Conservation (phyloP, 805 yeast genomes). For the Monosporozyma unispora region DNA sequence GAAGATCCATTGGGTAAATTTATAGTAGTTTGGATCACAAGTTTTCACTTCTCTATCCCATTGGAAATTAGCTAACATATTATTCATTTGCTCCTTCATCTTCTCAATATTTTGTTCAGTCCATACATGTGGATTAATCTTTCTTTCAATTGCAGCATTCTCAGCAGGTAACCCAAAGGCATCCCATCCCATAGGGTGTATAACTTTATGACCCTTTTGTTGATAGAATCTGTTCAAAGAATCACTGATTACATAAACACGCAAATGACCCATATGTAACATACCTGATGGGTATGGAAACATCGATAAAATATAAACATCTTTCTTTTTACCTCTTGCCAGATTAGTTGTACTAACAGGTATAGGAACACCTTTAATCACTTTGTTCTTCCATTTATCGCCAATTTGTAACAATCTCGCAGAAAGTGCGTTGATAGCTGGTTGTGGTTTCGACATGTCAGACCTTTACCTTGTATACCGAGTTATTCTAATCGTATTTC, state of each 20-base stretch:
- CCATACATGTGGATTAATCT: constrained; percentile 74
- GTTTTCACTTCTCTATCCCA: constrained; percentile 90
- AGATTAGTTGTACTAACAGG: background rate
- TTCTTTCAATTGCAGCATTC: constrained; percentile 89
- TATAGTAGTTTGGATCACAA: constrained; percentile 78
- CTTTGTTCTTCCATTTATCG: constrained; percentile 23
- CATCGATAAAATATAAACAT: constrained; percentile 63
- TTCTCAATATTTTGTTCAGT: constrained; percentile 68
- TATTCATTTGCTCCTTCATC: constrained; percentile 75
- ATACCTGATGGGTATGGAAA: constrained; percentile 95
- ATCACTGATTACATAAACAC: constrained; percentile 90
- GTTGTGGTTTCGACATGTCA: background rate
- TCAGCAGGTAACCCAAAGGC: constrained; percentile 98
- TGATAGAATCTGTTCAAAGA: constrained; percentile 69
- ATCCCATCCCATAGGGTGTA: constrained; percentile 99
- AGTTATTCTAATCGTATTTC: background rate
- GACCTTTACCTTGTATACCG: background rate
- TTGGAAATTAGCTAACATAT: constrained; percentile 80
- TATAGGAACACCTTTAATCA: constrained; percentile 12
- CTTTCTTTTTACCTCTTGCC: constrained; percentile 7
- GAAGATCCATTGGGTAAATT: constrained; percentile 86
- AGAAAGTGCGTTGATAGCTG: background rate
- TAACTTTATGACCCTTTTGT: constrained; percentile 64
- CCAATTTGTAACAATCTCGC: constrained; percentile 13
- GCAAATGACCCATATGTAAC: constrained; percentile 86